Conservation (phyloP, 2,329 filamentous ascomycete genomes). For the Elsinoe arachidis region DNA sequence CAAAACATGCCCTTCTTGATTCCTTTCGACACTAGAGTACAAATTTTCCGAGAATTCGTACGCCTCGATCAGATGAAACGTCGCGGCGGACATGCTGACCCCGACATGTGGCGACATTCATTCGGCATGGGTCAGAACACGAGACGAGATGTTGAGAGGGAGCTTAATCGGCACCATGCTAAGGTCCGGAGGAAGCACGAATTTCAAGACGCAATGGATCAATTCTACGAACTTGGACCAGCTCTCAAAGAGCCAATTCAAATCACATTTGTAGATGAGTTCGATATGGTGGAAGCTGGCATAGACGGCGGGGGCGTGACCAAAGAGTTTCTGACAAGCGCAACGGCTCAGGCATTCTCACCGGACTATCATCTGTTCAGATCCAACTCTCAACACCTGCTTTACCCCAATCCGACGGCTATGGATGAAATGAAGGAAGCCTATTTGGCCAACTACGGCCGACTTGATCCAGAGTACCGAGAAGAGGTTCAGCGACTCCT, state of each 20-base stretch:
- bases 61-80: constrained; percentile 65
- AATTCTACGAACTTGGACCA: constrained; percentile 74
- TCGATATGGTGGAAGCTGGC: constrained; percentile 76
- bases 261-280: constrained; percentile 91
- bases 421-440: background rate
- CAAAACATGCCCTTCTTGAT: constrained; percentile 97
- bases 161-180: constrained; percentile 57
- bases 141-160: constrained; percentile 23
- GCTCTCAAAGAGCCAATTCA: constrained; percentile 90
- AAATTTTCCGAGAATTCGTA: constrained; percentile 93
- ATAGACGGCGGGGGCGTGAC: constrained; percentile 97
- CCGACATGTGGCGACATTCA: constrained; percentile 62
- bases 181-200: constrained; percentile 68
- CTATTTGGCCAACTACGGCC: constrained; percentile 20
- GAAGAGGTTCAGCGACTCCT: constrained; percentile 53
- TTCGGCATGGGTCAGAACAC: constrained; percentile 22
- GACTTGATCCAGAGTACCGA: constrained; percentile 51
- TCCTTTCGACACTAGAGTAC: constrained; percentile 81
- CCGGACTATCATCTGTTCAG: constrained; percentile 54
- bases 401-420: constrained; percentile 76
- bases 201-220: constrained; percentile 75
- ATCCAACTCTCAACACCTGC: constrained; percentile 73
- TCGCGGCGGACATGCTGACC: constrained; percentile 58
- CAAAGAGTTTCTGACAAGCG: constrained; percentile 88
- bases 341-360: constrained; percentile 76